Evolutionary conservation across 345 rosid species (phyloP), one percentile per base, ranked within the genome.

Genomic region (Linum usitatissimum): DNA sequence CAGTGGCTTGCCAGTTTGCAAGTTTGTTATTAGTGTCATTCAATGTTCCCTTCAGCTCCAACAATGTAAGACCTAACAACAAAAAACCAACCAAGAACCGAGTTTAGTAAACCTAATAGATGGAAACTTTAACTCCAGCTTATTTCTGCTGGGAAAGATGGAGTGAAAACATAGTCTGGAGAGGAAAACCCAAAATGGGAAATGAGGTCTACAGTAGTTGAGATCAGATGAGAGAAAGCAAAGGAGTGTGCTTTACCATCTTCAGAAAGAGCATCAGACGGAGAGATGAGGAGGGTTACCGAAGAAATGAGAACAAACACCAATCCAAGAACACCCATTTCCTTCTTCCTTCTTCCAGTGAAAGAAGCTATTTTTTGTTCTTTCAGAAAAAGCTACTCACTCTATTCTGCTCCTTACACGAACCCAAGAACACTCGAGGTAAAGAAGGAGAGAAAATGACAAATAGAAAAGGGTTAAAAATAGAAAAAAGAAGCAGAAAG

Each of bases 21-120:
- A 92, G 81, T 40, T 66, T 66, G 68, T 83, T 85, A 66, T 72
- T 84, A 19, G 84, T 86, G 71, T 92, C 98, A 77, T 92, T 92
- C 68, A 87, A 76, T 59, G 79, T 57, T 48, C 77, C 77, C 63
- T 81, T 92, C 55, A 92, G 63, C 67, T 92, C 95, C 76, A 92
- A 71, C 79, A 92, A 77, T 55, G 95, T 73, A 49, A 79, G 23
- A 8, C 96, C 96, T 87, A 57, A 36, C 73, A 20, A 55, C 59
- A 72, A 61, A 58, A 63, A 45, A 38, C 9, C 10, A 73, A 34
- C 3, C 54, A 12, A 9, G 62, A 15, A 6, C 48, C 28, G 15
- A 6, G 55, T 36, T 34, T 53, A 59, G n/a, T 63, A 45, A 64
- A 18, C 53, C 45, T 1, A 34, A 34, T 61, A 70, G 62, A 71